These are phyloP conservation scores for Limonomyces culmigenus DNA, from an alignment of 1,284 basidiomycete species.

Conservation along the genomic window DNA sequence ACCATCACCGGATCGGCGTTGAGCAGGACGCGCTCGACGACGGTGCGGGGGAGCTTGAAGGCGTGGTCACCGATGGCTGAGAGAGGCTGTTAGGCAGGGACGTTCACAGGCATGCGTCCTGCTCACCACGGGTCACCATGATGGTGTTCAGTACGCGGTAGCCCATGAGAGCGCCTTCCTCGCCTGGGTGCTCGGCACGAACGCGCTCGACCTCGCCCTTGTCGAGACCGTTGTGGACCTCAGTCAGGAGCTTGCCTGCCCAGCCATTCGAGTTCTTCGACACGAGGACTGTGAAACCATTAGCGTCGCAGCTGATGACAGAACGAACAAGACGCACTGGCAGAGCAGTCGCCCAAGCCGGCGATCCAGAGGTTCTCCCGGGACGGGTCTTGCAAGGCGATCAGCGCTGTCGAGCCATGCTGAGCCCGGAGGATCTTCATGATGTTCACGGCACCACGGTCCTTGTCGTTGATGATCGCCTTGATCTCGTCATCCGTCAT, in stretches of 20 bases:
- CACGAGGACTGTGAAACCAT: slow-evolving; percentile 17
- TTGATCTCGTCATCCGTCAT: slow-evolving; percentile 20
- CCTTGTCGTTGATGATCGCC: slow-evolving; percentile 16
- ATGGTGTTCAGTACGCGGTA: slow-evolving; percentile 16
- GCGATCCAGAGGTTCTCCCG: slow-evolving; percentile 19
- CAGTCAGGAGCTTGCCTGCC: slow-evolving; percentile 13
- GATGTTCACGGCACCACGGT: slow-evolving; percentile 10
- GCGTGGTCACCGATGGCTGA: too few relatives aligned
- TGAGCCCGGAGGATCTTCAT: slow-evolving; percentile 16
- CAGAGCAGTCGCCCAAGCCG: slow-evolving; percentile 20
- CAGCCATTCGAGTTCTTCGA: slow-evolving; percentile 11
- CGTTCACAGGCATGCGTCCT: slow-evolving; percentile 8
- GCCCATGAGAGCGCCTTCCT: slow-evolving; percentile 13
- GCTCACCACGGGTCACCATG: slow-evolving; percentile 18
- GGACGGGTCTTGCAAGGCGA: slow-evolving; percentile 16
- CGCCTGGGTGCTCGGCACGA: slow-evolving; percentile 17
- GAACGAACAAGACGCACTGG: slow-evolving; percentile 16
- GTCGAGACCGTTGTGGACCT: slow-evolving; percentile 17
- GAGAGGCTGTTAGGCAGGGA: slow-evolving; percentile 7
- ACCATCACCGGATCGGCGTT: too few relatives aligned
- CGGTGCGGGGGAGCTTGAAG: too few relatives aligned
- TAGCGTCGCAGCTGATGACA: too few relatives aligned
- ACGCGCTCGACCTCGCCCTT: slow-evolving; percentile 14
- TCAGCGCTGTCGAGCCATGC: slow-evolving; percentile 19
- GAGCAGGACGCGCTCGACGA: too few relatives aligned